phyloP scores from a whole-genome alignment of 2,329 filamentous ascomycete species.

The Talaromyces rugulosus region DNA sequence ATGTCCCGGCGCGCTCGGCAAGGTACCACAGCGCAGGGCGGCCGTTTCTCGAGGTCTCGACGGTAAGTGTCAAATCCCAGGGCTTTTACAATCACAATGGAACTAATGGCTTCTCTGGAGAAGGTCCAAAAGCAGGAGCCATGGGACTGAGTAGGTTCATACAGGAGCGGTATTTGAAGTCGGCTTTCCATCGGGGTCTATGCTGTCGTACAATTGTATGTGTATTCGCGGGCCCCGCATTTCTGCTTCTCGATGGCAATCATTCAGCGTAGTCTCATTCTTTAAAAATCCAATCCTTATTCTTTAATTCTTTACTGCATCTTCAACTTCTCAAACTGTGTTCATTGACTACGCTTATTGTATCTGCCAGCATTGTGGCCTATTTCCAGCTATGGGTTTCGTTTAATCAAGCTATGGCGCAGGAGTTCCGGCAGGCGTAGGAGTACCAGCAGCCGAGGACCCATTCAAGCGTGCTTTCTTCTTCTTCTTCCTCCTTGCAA shows the following conservation, averaged over 20 bases:
- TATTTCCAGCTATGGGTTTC: neutral
- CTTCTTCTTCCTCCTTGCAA: constrained; percentile 69
- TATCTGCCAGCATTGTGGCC: neutral
- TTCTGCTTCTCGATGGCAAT: neutral
- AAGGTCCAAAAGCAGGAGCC: neutral
- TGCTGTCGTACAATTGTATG: neutral
- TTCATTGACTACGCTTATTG: neutral
- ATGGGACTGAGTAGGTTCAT: neutral
- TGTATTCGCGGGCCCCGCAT: neutral
- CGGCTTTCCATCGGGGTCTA: neutral
- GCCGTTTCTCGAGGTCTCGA: constrained; percentile 27
- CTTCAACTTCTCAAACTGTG: neutral
- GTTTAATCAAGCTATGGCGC: neutral
- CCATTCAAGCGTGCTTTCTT: constrained; percentile 58
- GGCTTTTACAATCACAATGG: neutral
- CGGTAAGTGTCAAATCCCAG: constrained; percentile 18
- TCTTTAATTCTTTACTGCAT: neutral
- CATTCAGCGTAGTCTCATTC: neutral
- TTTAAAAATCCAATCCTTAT: neutral
- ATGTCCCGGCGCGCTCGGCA: constrained; percentile 72
- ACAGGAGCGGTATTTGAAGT: neutral
- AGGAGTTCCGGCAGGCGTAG: constrained; percentile 52
- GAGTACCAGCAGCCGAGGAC: constrained; percentile 51
- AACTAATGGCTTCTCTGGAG: neutral
- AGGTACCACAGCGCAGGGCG: constrained; percentile 49